Evolutionary conservation across 1,139 yeast species (phyloP).

Genomic region (Suhomyces bolitotheri): DNA sequence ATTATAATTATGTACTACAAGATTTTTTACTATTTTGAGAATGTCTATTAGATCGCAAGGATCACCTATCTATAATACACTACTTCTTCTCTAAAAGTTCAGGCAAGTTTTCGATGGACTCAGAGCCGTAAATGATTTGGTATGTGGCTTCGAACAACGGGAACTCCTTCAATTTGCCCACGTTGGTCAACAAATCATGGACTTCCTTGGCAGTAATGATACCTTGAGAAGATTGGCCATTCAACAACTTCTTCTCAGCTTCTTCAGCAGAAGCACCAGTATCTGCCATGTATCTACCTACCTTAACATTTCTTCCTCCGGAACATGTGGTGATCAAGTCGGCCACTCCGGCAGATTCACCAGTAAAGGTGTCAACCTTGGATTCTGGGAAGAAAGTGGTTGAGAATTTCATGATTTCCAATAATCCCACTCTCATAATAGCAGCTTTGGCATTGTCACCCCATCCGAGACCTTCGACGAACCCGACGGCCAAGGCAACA

Average conservation of each 20-base stretch:
- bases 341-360: conserved; percentile 53
- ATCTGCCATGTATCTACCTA: conserved; percentile 49
- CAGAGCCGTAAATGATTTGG: conserved; percentile 45
- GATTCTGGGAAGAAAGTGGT: conserved; percentile 46
- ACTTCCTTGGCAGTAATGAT: conserved; percentile 51
- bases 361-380: conserved; percentile 40
- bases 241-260: conserved; percentile 47
- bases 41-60: conserved; percentile 3
- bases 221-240: conserved; percentile 54
- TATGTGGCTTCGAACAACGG: conserved; percentile 52
- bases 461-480: conserved; percentile 52
- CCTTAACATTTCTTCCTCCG: conserved; percentile 52
- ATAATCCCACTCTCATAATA: conserved; percentile 49
- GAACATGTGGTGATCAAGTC: conserved; percentile 52
- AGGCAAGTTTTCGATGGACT: conserved; percentile 46
- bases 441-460: conserved; percentile 55
- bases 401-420: conserved; percentile 46
- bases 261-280: conserved; percentile 45
- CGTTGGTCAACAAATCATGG: conserved; percentile 44
- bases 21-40: neutral
- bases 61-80: conserved; percentile 5
- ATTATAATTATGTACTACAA: neutral
- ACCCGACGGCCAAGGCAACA: conserved; percentile 51
- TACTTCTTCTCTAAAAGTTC: conserved; percentile 29
- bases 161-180: conserved; percentile 35